Base-by-base conservation (phyloP, 768 basidiomycete species). In the Suillus fuscotomentosus region DNA sequence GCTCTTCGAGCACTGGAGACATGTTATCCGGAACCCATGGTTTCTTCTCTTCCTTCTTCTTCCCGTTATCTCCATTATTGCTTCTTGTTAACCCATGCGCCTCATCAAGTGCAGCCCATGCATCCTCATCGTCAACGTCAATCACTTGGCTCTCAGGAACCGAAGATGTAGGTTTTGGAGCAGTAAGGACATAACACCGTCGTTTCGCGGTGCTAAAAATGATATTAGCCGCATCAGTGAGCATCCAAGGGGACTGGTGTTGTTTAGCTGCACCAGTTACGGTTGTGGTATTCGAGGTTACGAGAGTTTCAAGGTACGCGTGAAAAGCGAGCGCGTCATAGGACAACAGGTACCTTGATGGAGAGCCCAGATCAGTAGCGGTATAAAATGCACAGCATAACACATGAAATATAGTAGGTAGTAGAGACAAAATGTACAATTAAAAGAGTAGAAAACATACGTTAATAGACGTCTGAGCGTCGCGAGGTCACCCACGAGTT, bases 311-410 rank as follows among this genome's bases (percentile, higher is more conserved):
- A 51, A 98, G 86, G 76, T 95, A 97, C 0, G 88, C 88, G 65
- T 96, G 90, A 74, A 97, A 98, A 36, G 91, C 89, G 24, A 98
- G 84, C 5, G 94, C 83, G 71, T 99, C 96, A 71, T 97, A 97
- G 2, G 91, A 88, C 48, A 99, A 80, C 13, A 98, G 85, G 74
- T 93, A 96, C 54, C 91, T 94, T 68, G 5, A 57, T 50, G 8
- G 22, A 38, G 41, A 20, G 36, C 41, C 60, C 56, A 68, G 64
- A 34, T 36, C 22, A 56, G 69, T n/a, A 5, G 39, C 73, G 75
- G 38, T 14, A 10, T 1, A 61, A 1, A 55, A 50, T 13, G 36
- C 3, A 0, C 7, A 5, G 24, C 65, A 10, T 7, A 24, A 38
- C 39, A 41, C 39, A 24, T 9, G 22, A 57, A 5, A 13, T 38